Percentiles rank a stretch among this genome's conserved stretches.
phyloP scores from a whole-genome alignment of 495 filamentous ascomycete species.

The Choiromyces venosus region DNA sequence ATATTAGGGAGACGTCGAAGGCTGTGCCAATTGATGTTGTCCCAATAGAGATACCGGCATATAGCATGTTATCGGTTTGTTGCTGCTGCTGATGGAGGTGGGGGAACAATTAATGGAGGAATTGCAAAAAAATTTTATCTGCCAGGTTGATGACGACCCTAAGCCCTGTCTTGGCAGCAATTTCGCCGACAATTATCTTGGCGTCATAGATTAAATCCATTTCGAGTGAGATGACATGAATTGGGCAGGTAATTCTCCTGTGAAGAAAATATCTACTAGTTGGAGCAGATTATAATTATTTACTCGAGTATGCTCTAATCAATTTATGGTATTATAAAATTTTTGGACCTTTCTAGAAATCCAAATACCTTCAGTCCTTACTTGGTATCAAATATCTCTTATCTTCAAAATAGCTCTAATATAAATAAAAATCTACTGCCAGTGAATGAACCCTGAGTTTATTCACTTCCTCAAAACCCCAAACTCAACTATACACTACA shows the following conservation, averaged over 20 bases:
- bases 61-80: not conserved
- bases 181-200: slow-evolving; percentile 17
- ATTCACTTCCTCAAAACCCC: not conserved
- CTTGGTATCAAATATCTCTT: not conserved
- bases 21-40: not conserved
- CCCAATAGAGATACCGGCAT: not conserved
- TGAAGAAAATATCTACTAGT: not conserved
- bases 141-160: slow-evolving; percentile 17
- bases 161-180: slow-evolving; percentile 10
- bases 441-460: no score
- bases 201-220: not conserved
- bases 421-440: not conserved
- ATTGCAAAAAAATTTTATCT: slow-evolving; percentile 24
- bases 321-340: not conserved
- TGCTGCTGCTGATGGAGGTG: slow-evolving; percentile 4
- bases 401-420: not conserved
- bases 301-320: not conserved
- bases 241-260: not conserved
- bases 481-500: not conserved
- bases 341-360: not conserved
- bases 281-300: not conserved
- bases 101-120: not conserved
- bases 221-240: not conserved
- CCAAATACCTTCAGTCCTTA: not conserved
- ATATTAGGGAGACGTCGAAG: not conserved